Base-by-base conservation (phyloP, 2,329 filamentous ascomycete species). In the Mollisia scopiformis region DNA sequence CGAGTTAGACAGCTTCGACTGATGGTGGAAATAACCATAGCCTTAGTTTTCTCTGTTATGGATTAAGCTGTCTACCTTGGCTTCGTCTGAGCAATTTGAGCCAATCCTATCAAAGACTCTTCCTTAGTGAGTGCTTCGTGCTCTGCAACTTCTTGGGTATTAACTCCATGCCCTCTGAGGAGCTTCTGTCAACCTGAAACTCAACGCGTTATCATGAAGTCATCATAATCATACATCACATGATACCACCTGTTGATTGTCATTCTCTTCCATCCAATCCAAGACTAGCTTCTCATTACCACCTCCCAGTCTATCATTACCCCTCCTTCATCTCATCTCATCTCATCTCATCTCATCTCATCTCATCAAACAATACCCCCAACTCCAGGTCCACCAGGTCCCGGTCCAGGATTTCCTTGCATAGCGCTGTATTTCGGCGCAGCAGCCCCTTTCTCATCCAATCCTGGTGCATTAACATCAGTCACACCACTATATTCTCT, bases 401-500 rank as follows among this genome's bases (percentile, higher is more conserved):
- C 55, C 6, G 46, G 49, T 6, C 52, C 58, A 7, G 51, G 57
- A 53, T 50, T 53, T 5, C 58, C 58, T 28, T 49, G 61, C 35
- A 35, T 57, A 3, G 60, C 46, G 13, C 47, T 55, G 55, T 62
- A 62, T 6, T 39, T 53, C 16, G 62, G 62, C 27, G 59, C 55
- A 3, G 59, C 60, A 4, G 61, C 50, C 14, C 62, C 63, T 37
- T 71, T 71, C 59, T 71, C 69, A 39, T 71, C 69, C 51, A 72
- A 59, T 13, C 59, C 60, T 6, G 84, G 84, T 37, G 78, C 82
- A 68, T 87, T 85, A 72, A 86, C 84, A 58, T 85, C 83, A 46
- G 85, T 87, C 25, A 86, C 81, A 1, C 85, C 85, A 62, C 83
- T 86, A 73, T 90, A 93, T 14, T 86, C 87, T 28, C 88, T 86